Conservation (phyloP, 2,329 filamentous ascomycete genomes). For the Diaporthe humulicola region DNA sequence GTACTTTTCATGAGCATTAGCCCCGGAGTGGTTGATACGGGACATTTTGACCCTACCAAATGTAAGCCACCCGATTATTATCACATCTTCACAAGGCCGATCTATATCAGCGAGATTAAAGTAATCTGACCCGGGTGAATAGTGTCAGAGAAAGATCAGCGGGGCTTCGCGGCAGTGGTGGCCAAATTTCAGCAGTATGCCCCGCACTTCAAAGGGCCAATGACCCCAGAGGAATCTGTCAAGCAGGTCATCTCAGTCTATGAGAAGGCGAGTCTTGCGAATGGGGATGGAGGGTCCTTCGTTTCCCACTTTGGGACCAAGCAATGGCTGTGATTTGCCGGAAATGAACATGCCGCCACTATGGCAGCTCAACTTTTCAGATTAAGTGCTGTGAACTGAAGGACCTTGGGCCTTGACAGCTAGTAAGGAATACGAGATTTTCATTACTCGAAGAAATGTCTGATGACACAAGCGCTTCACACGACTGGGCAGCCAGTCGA, state of each 20-base stretch:
- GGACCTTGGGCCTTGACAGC: not conserved
- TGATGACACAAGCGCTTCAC: not conserved
- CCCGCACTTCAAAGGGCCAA: constrained; percentile 55
- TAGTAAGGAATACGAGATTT: not conserved
- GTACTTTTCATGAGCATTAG: constrained; percentile 65
- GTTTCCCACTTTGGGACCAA: constrained; percentile 67
- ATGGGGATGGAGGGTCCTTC: constrained; percentile 63
- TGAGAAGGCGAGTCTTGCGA: constrained; percentile 56
- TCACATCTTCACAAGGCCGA: not conserved
- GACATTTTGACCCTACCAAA: constrained; percentile 44
- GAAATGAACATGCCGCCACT: not conserved
- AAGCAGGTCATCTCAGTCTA: constrained; percentile 51
- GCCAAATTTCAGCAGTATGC: constrained; percentile 52
- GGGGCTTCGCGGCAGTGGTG: constrained; percentile 43
- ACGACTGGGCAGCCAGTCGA: not conserved
- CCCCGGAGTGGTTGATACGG: constrained; percentile 64
- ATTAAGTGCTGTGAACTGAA: not conserved
- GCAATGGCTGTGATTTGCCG: constrained; percentile 57
- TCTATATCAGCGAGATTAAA: not conserved
- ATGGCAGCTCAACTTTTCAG: not conserved
- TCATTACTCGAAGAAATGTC: too few relatives aligned
- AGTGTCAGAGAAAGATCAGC: constrained; percentile 47
- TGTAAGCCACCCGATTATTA: constrained; percentile 40
- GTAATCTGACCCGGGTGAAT: not conserved
- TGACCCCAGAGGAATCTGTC: constrained; percentile 53